A percentile compares a stretch with the other conserved stretches of the same genome.
These are phyloP conservation scores for Pittosporum tobira DNA, from an alignment of 129 eudicot genomes.

Conservation along the genomic window DNA sequence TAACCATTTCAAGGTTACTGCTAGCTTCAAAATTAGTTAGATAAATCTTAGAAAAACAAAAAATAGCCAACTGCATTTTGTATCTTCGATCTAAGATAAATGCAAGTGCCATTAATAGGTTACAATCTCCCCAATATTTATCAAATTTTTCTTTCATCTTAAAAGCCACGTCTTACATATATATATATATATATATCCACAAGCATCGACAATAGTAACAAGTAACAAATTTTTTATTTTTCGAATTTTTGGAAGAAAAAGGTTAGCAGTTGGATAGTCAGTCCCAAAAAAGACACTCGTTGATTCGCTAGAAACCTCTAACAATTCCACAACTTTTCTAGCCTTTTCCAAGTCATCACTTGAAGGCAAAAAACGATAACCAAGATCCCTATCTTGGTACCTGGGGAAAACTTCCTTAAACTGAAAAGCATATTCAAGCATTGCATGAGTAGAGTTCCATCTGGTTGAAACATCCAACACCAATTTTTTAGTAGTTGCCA, in stretches of 20 bases:
- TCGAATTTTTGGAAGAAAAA: no score
- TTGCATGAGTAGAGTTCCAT: conserved; percentile 9
- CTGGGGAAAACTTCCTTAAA: background rate
- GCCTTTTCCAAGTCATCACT: no score
- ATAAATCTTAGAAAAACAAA: background rate
- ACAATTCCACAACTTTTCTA: no score
- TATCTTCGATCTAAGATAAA: background rate
- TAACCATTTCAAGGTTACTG: background rate
- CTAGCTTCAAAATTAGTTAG: background rate
- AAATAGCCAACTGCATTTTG: background rate
- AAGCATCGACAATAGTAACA: background rate
- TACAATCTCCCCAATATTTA: background rate
- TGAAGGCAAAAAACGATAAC: no score
- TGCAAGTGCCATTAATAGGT: background rate
- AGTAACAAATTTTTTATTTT: background rate
- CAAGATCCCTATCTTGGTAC: background rate
- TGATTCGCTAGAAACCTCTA: no score
- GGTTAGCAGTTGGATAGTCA: no score
- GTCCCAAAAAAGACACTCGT: no score
- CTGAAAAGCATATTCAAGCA: background rate
- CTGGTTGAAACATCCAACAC: background rate
- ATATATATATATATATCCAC: no score
- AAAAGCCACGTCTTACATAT: background rate
- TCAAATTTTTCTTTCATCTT: background rate
- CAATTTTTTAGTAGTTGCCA: background rate